Base-by-base conservation (phyloP, 2,329 filamentous ascomycete species). In the Xylariales sp. region DNA sequence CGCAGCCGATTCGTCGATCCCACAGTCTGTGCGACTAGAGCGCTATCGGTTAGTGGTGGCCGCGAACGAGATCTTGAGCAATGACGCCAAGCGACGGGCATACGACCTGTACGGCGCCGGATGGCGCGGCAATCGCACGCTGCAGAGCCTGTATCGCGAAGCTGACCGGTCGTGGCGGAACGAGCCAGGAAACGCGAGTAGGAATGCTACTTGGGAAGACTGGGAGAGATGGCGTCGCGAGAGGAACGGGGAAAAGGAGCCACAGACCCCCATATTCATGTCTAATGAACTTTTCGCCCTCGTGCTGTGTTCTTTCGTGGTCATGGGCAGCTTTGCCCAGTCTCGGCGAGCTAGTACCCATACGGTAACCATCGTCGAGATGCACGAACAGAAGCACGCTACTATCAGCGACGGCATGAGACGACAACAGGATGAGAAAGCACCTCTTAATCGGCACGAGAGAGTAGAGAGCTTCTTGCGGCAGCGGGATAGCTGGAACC, bases 131-230 rank as follows among this genome's bases (percentile, higher is more conserved):
- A 82, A 80, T 56, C 88, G 82, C 74, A 91, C 91, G 60, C 75
- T 82, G 71, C 77, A 81, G 45, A 77, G 76, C n/a, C 49, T 68
- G 2, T 77, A 78, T 61, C 80, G 84, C 46, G 71, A 78, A 2
- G 78, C 80, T 16, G 83, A 88, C 69, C 78, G 76, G 30, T 75
- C 79, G 4, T 90, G 87, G 87, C 83, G 86, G 43, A 74, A 81
- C 14, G 77, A 78, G 41, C 81, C 83, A 0, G 83, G 82, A 30
- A 86, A 80, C 62, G 79, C 87, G 12, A 85, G 85, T 58, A 81
- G 81, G 73, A 98, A 98, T 78, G 96, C 93, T 0, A 98, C 96
- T 0, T 99, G 96, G 96, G 96, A 99, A 78, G 96, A 99, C 78
- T 97, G 94, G 94, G 93, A 97, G 81, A 86, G 85, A 52, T 97